Percentiles rank a stretch among this genome's conserved stretches.
Conservation (phyloP, 1,284 basidiomycete genomes). For the Heliocybe sulcata region DNA sequence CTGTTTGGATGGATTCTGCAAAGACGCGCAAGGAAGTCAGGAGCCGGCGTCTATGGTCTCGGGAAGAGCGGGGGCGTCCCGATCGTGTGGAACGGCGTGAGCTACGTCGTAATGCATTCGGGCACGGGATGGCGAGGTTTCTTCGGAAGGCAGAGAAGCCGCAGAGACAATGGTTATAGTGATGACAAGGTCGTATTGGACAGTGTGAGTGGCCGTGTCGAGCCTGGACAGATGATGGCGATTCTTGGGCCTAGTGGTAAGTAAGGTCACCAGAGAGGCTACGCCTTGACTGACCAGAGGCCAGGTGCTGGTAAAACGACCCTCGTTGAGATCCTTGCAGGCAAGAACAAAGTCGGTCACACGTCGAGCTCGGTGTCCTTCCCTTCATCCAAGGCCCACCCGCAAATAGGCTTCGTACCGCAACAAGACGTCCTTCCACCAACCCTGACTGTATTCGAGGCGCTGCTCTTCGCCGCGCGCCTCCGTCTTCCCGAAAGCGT, state of each 20-base stretch:
- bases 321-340: slow-evolving; percentile 78
- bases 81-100: slow-evolving; percentile 65
- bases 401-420: slow-evolving; percentile 76
- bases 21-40: slow-evolving; percentile 43
- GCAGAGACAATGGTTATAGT: slow-evolving; percentile 12
- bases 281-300: slow-evolving; percentile 9
- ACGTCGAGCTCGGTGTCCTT: slow-evolving; percentile 60
- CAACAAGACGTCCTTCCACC: slow-evolving; percentile 80
- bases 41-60: slow-evolving; percentile 24
- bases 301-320: slow-evolving; percentile 78
- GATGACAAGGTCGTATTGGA: slow-evolving; percentile 70
- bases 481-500: slow-evolving; percentile 79
- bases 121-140: background rate
- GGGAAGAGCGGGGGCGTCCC: slow-evolving; percentile 44
- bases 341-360: slow-evolving; percentile 67
- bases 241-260: slow-evolving; percentile 81
- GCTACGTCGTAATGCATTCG: slow-evolving; percentile 45
- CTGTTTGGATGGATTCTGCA: slow-evolving; percentile 56
- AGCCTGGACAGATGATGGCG: slow-evolving; percentile 78
- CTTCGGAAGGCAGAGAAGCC: slow-evolving; percentile 6
- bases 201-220: slow-evolving; percentile 58
- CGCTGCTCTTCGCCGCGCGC: slow-evolving; percentile 77
- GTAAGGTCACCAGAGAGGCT: slow-evolving; percentile 12
- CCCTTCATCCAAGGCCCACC: slow-evolving; percentile 24
- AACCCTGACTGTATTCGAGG: slow-evolving; percentile 77